Evolutionary conservation across 257 asterid species (phyloP).

Genomic region (Nicotiana sylvestris): DNA sequence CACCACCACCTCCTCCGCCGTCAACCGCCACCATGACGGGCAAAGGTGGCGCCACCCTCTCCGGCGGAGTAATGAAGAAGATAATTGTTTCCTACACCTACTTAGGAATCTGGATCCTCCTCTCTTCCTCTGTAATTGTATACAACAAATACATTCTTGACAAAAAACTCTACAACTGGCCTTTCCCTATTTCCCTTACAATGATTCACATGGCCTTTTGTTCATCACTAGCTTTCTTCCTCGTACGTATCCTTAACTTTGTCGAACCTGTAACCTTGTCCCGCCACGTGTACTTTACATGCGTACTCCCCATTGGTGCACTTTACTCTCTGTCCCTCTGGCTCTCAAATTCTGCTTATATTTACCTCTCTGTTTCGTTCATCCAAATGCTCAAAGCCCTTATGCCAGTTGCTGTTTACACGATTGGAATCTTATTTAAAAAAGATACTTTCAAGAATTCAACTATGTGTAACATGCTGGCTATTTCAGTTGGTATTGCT

Average conservation of each 20-base stretch:
- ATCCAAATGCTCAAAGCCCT: conserved; percentile 75
- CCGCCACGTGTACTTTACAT: conserved; percentile 54
- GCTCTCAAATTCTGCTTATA: conserved; percentile 75
- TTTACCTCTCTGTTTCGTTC: conserved; percentile 67
- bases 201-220: conserved; percentile 80
- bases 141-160: conserved; percentile 83
- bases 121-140: conserved; percentile 66
- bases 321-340: conserved; percentile 64
- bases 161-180: conserved; percentile 66
- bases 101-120: conserved; percentile 68
- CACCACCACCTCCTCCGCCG: not conserved
- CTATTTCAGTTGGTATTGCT: conserved; percentile 63
- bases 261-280: conserved; percentile 64
- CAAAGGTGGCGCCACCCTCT: conserved; percentile 47
- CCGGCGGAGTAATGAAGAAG: conserved; percentile 56
- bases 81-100: conserved; percentile 57
- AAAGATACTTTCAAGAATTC: conserved; percentile 41
- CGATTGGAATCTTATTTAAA: conserved; percentile 46
- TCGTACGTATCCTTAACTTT: conserved; percentile 48
- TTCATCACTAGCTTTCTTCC: conserved; percentile 60
- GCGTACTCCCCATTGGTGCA: conserved; percentile 71
- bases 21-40: conserved; percentile 37
- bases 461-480: conserved; percentile 62
- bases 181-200: conserved; percentile 72
- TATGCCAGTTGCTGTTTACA: conserved; percentile 74